Evolutionary conservation across 805 yeast species (phyloP).

Genomic region (Candida easanensis): DNA sequence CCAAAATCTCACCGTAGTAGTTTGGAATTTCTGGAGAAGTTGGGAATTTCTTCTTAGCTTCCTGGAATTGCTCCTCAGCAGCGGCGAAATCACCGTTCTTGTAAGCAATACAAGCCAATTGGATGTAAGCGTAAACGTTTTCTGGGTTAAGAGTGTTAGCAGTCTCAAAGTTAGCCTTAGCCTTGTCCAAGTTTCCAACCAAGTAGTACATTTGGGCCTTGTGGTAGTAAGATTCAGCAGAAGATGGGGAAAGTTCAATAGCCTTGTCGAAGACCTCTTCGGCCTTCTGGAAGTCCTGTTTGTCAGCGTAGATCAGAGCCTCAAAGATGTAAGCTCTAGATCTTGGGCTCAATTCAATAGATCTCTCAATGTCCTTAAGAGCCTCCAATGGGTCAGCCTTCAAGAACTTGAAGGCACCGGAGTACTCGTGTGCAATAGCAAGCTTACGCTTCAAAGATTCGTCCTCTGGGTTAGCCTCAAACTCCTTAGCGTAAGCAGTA

Average conservation of each 20-base stretch:
- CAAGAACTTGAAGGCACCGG: conserved; percentile 81
- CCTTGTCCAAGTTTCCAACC: conserved; percentile 68
- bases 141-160: conserved; percentile 71
- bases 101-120: conserved; percentile 88
- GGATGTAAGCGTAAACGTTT: conserved; percentile 84
- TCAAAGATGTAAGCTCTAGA: conserved; percentile 79
- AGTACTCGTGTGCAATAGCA: conserved; percentile 79
- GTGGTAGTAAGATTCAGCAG: conserved; percentile 88
- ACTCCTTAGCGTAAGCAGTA: conserved; percentile 35
- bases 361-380: conserved; percentile 56
- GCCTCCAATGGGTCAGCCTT: conserved; percentile 70
- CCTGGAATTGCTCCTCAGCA: conserved; percentile 64
- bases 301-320: conserved; percentile 82
- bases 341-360: conserved; percentile 69
- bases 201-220: conserved; percentile 89
- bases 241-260: conserved; percentile 58
- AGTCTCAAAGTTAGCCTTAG: conserved; percentile 70
- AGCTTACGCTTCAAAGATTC: conserved; percentile 36
- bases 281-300: conserved; percentile 64
- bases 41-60: conserved; percentile 74
- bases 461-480: conserved; percentile 22
- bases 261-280: conserved; percentile 75
- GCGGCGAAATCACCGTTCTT: conserved; percentile 59
- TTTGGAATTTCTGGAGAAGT: conserved; percentile 89
- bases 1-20: conserved; percentile 91